A percentile compares a stretch with the other conserved stretches of the same genome.
Evolutionary conservation across 2,329 filamentous ascomycete species (phyloP).

Genomic region (Dichotomopilus funicola): DNA sequence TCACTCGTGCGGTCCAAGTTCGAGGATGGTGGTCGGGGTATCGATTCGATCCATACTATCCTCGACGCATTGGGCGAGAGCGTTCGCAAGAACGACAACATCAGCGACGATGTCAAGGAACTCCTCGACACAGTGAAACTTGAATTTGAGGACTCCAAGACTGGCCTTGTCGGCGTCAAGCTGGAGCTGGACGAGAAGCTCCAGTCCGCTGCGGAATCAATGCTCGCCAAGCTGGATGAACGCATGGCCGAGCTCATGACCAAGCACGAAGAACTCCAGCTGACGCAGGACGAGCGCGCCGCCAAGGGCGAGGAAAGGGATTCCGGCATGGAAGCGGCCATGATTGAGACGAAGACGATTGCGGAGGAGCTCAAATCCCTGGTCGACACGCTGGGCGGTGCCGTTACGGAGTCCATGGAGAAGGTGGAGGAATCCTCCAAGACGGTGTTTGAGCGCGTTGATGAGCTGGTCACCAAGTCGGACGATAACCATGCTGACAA

Average conservation of each 20-base stretch:
- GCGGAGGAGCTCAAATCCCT: constrained; percentile 82
- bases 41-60: constrained; percentile 67
- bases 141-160: constrained; percentile 82
- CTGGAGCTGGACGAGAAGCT: constrained; percentile 79
- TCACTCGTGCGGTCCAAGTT: constrained; percentile 70
- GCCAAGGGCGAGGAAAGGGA: constrained; percentile 69
- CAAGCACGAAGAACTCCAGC: constrained; percentile 84
- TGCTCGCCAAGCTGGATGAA: constrained; percentile 54
- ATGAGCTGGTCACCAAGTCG: constrained; percentile 67
- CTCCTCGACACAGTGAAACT: constrained; percentile 69
- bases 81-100: constrained; percentile 49
- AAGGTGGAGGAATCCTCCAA: constrained; percentile 83
- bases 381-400: constrained; percentile 75
- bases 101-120: constrained; percentile 60
- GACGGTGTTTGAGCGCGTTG: constrained; percentile 76
- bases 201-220: constrained; percentile 47
- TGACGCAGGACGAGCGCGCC: constrained; percentile 64
- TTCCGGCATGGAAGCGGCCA: constrained; percentile 63
- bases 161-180: constrained; percentile 71
- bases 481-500: constrained; percentile 68
- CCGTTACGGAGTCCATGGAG: constrained; percentile 74
- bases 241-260: constrained; percentile 69
- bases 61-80: constrained; percentile 61
- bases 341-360: constrained; percentile 68
- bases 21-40: constrained; percentile 63